Evolutionary conservation across 2,329 filamentous ascomycete species (phyloP).

Genomic region (Penicillium sp.): DNA sequence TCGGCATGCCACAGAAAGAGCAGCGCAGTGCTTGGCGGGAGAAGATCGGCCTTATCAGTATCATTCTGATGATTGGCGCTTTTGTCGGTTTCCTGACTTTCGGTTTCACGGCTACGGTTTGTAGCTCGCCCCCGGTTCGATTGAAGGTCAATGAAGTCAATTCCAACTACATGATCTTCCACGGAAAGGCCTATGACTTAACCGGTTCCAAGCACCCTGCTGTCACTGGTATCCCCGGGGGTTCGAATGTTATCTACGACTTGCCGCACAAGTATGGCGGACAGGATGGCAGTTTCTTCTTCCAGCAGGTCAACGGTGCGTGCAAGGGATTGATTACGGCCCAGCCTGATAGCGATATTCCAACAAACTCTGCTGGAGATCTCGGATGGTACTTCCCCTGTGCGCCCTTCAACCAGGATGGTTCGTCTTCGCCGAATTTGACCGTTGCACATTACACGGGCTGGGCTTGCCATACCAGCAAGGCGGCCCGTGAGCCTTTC

Average conservation of each 20-base stretch:
- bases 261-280: constrained; percentile 77
- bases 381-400: constrained; percentile 98
- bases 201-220: constrained; percentile 72
- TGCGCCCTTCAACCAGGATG: constrained; percentile 87
- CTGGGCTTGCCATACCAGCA: constrained; percentile 83
- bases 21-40: constrained; percentile 94
- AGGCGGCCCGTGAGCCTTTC: constrained; percentile 66
- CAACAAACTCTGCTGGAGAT: constrained; percentile 68
- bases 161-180: constrained; percentile 89
- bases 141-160: constrained; percentile 80
- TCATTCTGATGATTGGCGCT: constrained; percentile 83
- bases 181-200: constrained; percentile 86
- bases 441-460: constrained; percentile 76
- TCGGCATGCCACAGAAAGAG: constrained; percentile 78
- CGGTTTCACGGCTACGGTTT: constrained; percentile 88
- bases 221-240: constrained; percentile 71
- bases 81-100: constrained; percentile 96
- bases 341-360: constrained; percentile 65
- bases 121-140: constrained; percentile 67
- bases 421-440: constrained; percentile 72
- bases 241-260: constrained; percentile 82
- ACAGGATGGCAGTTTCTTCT: constrained; percentile 93
- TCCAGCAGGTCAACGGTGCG: constrained; percentile 96
- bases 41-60: constrained; percentile 94
- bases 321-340: constrained; percentile 85